Evolutionary conservation across 495 filamentous ascomycete species (phyloP).

Genomic region (Hyaloscypha hepaticicola): DNA sequence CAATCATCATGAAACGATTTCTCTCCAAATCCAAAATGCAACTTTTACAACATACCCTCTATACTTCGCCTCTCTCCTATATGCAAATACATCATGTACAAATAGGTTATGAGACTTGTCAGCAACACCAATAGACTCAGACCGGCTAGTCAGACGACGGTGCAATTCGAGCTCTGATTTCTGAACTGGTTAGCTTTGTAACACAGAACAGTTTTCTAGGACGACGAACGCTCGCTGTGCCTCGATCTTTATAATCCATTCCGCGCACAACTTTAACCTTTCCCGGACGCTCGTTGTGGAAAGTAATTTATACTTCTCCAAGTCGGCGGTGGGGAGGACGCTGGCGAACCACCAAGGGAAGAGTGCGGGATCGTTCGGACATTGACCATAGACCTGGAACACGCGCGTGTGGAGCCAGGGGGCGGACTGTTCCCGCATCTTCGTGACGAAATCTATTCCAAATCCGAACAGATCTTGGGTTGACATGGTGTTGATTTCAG

Average conservation of each 20-base stretch:
- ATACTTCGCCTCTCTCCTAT: neutral
- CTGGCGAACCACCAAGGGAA: conserved; percentile 93
- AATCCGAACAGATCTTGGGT: conserved; percentile 67
- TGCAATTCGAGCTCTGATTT: conserved; percentile 14
- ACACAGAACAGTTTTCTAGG: neutral
- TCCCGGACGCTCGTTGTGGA: conserved; percentile 72
- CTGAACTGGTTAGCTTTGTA: conserved; percentile 1
- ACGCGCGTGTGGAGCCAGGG: conserved; percentile 72
- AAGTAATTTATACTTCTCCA: conserved; percentile 76
- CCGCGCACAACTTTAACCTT: conserved; percentile 72
- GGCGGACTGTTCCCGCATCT: conserved; percentile 63
- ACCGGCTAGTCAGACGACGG: conserved; percentile 30
- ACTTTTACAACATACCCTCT: neutral
- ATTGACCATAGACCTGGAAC: conserved; percentile 71
- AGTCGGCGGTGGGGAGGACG: conserved; percentile 71
- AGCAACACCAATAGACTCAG: conserved; percentile 18
- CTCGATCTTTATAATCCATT: conserved; percentile 75
- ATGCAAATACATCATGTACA: neutral
- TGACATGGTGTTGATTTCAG: conserved; percentile 58
- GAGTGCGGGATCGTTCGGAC: conserved; percentile 67
- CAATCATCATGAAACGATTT: neutral
- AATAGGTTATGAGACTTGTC: neutral
- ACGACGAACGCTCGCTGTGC: conserved; percentile 63
- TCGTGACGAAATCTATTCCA: conserved; percentile 62
- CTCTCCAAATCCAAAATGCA: neutral